These are phyloP conservation scores for Punica granatum DNA, from an alignment of 345 rosid genomes.

Conservation along the genomic window DNA sequence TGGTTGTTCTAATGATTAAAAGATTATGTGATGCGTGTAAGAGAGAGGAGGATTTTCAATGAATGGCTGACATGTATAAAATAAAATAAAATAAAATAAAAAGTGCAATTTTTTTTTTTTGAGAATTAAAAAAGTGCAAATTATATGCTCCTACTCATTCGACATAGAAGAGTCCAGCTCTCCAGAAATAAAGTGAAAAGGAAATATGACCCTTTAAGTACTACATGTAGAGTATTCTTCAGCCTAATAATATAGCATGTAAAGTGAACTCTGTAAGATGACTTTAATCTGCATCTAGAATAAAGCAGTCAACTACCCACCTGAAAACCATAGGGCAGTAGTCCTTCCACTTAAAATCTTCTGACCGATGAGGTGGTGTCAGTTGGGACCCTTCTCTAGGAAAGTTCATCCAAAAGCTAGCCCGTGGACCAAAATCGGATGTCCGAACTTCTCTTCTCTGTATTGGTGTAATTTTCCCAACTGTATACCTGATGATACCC, in stretches of 20 bases:
- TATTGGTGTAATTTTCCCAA: slow-evolving; percentile 95
- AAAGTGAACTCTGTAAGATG: not conserved
- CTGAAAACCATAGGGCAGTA: slow-evolving; percentile 99
- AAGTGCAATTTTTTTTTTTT: no score
- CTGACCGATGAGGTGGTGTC: slow-evolving; percentile 91
- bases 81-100: no score
- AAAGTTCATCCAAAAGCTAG: slow-evolving; percentile 98
- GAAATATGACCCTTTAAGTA: not conserved
- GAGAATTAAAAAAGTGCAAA: not conserved
- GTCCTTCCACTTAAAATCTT: slow-evolving; percentile 96
- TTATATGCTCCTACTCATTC: not conserved
- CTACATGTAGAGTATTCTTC: not conserved
- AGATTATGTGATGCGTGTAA: not conserved
- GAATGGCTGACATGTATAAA: not conserved
- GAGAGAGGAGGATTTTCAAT: not conserved
- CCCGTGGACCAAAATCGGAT: slow-evolving; percentile 85
- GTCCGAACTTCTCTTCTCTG: slow-evolving; percentile 81
- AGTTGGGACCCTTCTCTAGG: slow-evolving; percentile 84
- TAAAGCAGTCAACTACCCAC: slow-evolving; percentile 24
- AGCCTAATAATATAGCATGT: not conserved
- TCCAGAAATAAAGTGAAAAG: not conserved
- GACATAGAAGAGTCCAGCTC: not conserved
- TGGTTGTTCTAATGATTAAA: no score
- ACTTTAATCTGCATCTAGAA: not conserved
- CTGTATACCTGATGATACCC: slow-evolving; percentile 67